Evolutionary conservation across 768 basidiomycete species (phyloP).

Genomic region (Boletus patriciae): DNA sequence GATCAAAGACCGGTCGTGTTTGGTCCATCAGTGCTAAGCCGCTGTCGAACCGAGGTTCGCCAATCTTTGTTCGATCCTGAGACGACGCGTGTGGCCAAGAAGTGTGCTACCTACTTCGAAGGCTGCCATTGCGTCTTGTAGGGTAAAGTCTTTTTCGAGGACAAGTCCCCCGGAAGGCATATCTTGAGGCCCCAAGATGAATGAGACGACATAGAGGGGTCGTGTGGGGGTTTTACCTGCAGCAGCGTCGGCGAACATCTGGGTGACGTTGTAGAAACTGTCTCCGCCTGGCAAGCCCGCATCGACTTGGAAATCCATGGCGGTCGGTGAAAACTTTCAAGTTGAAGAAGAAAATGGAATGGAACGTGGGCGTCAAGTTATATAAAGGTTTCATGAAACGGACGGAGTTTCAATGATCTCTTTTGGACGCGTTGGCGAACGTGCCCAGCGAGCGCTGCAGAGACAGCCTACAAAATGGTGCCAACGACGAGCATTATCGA

Average conservation of each 20-base stretch:
- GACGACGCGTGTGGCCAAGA: slow-evolving; percentile 11
- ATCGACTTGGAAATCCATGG: slow-evolving; percentile 20
- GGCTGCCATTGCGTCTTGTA: slow-evolving; percentile 93
- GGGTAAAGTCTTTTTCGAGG: slow-evolving; percentile 65
- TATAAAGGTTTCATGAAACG: slow-evolving; percentile 8
- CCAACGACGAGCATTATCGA: slow-evolving; percentile 9
- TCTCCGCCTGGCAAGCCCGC: slow-evolving; percentile 52
- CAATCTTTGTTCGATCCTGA: slow-evolving; percentile 60
- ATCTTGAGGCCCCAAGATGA: slow-evolving; percentile 40
- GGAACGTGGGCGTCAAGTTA: background rate
- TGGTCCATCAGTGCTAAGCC: slow-evolving; percentile 56
- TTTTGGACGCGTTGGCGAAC: slow-evolving; percentile 10
- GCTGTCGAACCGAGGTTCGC: slow-evolving; percentile 87
- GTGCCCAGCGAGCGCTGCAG: slow-evolving; percentile 5
- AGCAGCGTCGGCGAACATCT: slow-evolving; percentile 57
- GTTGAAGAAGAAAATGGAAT: background rate
- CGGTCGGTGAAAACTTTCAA: slow-evolving; percentile 3
- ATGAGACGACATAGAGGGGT: background rate
- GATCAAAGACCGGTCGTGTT: slow-evolving; percentile 55
- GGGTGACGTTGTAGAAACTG: slow-evolving; percentile 63
- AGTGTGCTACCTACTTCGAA: slow-evolving; percentile 60
- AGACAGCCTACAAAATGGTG: background rate
- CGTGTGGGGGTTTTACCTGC: slow-evolving; percentile 44
- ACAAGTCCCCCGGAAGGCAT: slow-evolving; percentile 65
- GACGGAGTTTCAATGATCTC: slow-evolving; percentile 34